Conservation (phyloP, 164 flowering plant genomes). For the Macadamia integrifolia region DNA sequence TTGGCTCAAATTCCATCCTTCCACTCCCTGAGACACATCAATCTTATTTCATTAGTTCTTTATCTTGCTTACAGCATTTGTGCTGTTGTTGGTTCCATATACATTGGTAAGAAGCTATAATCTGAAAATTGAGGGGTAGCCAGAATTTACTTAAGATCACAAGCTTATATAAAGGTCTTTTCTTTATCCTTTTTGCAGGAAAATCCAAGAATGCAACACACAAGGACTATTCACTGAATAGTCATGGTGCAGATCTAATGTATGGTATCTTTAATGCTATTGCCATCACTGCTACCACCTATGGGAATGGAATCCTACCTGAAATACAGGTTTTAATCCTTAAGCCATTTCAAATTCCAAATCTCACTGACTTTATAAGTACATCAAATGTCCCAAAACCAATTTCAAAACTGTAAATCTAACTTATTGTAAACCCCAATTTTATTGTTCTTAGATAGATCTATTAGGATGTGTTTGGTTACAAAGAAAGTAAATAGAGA, state of each 20-base stretch:
- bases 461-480: too few relatives aligned
- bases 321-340: slow-evolving; percentile 69
- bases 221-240: slow-evolving; percentile 56
- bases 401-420: too few relatives aligned
- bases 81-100: slow-evolving; percentile 65
- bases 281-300: slow-evolving; percentile 85
- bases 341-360: too few relatives aligned
- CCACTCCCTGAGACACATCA: slow-evolving; percentile 88
- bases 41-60: slow-evolving; percentile 63
- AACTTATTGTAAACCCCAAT: too few relatives aligned
- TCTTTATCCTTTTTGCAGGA: slow-evolving; percentile 31
- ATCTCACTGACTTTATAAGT: too few relatives aligned
- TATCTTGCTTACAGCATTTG: slow-evolving; percentile 75
- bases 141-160: not conserved
- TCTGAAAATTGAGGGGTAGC: not conserved
- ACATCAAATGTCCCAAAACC: too few relatives aligned
- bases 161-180: not conserved
- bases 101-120: slow-evolving; percentile 42
- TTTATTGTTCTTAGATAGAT: too few relatives aligned
- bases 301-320: slow-evolving; percentile 92
- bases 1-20: slow-evolving; percentile 93
- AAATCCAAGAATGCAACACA: slow-evolving; percentile 57
- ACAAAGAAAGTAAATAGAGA: too few relatives aligned
- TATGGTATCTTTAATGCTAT: slow-evolving; percentile 76
- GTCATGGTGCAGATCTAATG: slow-evolving; percentile 23